phyloP scores from a whole-genome alignment of 1,139 yeast species.

The Arxiozyma heterogenica region DNA sequence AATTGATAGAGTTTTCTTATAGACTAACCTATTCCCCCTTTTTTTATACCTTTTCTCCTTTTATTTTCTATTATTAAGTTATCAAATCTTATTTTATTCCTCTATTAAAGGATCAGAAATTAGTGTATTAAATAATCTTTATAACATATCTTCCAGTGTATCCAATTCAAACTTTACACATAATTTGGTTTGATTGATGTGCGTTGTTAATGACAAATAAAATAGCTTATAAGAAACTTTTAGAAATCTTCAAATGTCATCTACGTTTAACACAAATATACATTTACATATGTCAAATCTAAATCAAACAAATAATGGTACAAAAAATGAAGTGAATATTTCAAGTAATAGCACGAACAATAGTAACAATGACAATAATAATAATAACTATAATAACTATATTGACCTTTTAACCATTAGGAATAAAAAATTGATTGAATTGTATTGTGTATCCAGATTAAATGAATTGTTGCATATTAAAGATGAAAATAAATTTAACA shows the following conservation, averaged over 20 bases:
- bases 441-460: conserved; percentile 44
- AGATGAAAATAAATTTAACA: conserved; percentile 14
- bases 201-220: neutral
- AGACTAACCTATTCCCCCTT: no score
- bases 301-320: neutral
- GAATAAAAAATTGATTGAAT: conserved; percentile 46
- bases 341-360: neutral
- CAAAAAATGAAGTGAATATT: neutral
- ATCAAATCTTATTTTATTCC: no score
- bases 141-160: neutral
- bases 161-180: neutral
- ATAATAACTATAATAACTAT: neutral
- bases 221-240: neutral
- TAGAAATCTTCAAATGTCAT: neutral
- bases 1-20: neutral
- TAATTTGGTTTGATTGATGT: neutral
- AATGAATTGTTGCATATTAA: conserved; percentile 23
- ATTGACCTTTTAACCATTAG: conserved; percentile 33
- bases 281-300: neutral
- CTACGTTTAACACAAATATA: neutral
- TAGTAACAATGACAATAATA: no score
- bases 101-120: neutral
- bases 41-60: no score
- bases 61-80: no score
- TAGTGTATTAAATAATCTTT: neutral